Evolutionary conservation across 176 grass and related monocot genomes (phyloP).

Genomic region (Olyra latifolia): DNA sequence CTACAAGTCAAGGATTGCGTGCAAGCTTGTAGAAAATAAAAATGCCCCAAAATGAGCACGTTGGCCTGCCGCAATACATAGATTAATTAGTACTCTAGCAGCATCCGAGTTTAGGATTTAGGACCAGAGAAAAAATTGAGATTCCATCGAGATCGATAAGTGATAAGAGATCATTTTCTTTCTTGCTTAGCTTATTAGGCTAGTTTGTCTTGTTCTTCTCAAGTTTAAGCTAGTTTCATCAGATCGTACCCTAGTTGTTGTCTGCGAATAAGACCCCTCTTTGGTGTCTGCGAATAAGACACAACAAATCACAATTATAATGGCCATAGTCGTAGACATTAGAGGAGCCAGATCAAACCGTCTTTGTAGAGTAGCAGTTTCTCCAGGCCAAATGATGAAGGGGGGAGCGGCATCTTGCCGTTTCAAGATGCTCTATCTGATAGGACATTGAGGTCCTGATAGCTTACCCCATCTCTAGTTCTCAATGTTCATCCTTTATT

Average conservation of each 20-base stretch:
- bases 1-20: conserved; percentile 32
- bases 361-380: not conserved
- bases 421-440: not conserved
- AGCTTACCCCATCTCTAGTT: not conserved
- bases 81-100: not conserved
- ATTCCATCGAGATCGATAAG: not conserved
- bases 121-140: no score
- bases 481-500: not conserved
- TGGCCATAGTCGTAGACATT: not conserved
- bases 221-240: not conserved
- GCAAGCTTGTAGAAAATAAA: conserved; percentile 6
- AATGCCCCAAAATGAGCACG: not conserved
- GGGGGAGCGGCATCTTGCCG: no score
- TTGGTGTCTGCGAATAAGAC: no score
- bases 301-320: not conserved
- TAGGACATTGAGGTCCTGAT: not conserved
- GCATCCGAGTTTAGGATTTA: not conserved
- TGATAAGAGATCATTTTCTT: not conserved
- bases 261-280: no score
- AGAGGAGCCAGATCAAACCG: not conserved
- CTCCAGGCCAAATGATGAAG: not conserved
- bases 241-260: not conserved
- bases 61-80: not conserved
- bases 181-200: not conserved
- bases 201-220: not conserved